Conservation (phyloP, 805 yeast species). For the Starmerella apis region DNA sequence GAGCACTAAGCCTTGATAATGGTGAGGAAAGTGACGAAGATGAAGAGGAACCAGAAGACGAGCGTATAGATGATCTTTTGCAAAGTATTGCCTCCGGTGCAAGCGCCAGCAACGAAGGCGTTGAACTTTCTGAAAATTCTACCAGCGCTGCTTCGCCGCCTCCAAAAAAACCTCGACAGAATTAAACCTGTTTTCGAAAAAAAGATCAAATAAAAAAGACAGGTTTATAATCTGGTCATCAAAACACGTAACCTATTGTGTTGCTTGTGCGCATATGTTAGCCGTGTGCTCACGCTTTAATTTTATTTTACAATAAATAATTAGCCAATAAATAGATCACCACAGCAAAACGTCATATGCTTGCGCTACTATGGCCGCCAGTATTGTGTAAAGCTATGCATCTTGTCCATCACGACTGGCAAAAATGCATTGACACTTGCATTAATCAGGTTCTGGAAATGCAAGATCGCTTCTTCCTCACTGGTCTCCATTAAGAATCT, state of each 20-base stretch:
- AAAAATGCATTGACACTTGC: constrained; percentile 88
- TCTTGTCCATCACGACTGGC: constrained; percentile 89
- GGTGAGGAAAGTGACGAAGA: constrained; percentile 9
- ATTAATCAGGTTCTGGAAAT: constrained; percentile 86
- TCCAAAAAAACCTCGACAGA: neutral
- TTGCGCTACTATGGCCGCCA: constrained; percentile 91
- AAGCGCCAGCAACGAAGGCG: neutral
- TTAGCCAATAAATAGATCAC: constrained; percentile 1
- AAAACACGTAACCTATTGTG: too few species aligned
- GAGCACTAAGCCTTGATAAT: constrained; percentile 13
- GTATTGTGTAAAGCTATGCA: constrained; percentile 93
- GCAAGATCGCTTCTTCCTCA: constrained; percentile 91
- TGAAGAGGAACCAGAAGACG: constrained; percentile 12
- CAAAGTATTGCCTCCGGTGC: neutral
- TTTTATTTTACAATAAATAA: neutral
- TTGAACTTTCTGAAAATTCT: neutral
- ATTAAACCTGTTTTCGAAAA: neutral
- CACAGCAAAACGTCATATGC: too few species aligned
- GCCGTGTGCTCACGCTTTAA: too few species aligned
- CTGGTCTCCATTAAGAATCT: constrained; percentile 86
- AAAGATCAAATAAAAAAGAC: too few species aligned
- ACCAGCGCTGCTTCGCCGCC: neutral
- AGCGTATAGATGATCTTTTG: neutral
- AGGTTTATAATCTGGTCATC: too few species aligned
- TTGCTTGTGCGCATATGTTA: too few species aligned